Evolutionary conservation across 1,284 basidiomycete genomes (phyloP), one percentile per base, ranked within the genome.

Genomic region (Puccinia horiana): DNA sequence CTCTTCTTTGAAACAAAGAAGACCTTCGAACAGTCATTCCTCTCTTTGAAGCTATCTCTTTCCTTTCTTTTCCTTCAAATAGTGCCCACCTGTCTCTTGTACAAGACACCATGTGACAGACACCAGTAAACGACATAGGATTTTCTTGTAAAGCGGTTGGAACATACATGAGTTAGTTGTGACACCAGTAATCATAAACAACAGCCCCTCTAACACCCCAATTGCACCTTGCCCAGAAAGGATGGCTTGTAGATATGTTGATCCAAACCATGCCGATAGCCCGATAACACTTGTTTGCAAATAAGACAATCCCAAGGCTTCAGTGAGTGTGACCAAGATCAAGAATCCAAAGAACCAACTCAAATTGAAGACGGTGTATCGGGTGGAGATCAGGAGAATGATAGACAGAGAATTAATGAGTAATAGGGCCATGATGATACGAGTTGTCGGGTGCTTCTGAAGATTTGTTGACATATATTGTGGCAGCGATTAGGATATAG

Each of bases 181-280:
- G n/a, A n/a, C n/a, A n/a, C n/a, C n/a, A n/a, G n/a, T n/a, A n/a
- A n/a, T n/a, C n/a, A n/a, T n/a, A n/a, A n/a, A n/a, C n/a, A n/a
- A n/a, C n/a, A n/a, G n/a, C n/a, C n/a, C n/a, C n/a, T n/a, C 84
- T 14, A 83, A 83, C 47, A 85, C 83, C 0, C 84, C 85, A 69
- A 85, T 84, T 35, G 84, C 84, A 14, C 84, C 84, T 76, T 86
- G 86, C 6, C 86, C 86, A 6, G 79, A 83, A 54, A 86, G 78
- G 52, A 86, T 85, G 29, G 83, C 84, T 69, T 86, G 85, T n/a
- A 86, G 82, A 81, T 84, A 86, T 35, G 73, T 65, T 16, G 86
- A 84, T 12, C 85, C 85, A 74, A 85, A 85, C 37, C 82, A 83
- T 12, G 85, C 75, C 9, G 85, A 84, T 9, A 85, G 82, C 23